Evolutionary conservation across 129 eudicot species (phyloP).

Genomic region (Flaveria ramosissima): DNA sequence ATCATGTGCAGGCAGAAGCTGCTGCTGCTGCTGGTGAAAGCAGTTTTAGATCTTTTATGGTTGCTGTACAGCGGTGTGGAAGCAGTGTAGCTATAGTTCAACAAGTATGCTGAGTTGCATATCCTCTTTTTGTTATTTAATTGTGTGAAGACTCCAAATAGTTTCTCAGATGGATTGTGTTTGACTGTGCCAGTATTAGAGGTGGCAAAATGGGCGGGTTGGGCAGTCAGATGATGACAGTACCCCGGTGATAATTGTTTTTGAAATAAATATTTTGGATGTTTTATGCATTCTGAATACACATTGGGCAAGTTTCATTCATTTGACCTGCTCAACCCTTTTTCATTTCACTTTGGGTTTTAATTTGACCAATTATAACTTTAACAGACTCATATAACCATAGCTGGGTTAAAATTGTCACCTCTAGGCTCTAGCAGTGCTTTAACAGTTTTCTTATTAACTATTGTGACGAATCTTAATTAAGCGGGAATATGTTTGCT

Average conservation of each 20-base stretch:
- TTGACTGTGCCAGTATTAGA: conserved; percentile 48
- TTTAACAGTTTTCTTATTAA: conserved; percentile 13
- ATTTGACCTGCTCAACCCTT: conserved; percentile 10
- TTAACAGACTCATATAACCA: neutral
- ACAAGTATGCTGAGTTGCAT: conserved; percentile 66
- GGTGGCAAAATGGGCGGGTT: neutral
- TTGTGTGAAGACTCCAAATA: conserved; percentile 23
- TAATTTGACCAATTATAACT: neutral
- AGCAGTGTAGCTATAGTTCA: conserved; percentile 99
- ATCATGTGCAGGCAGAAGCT: conserved; percentile 83
- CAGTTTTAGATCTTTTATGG: conserved; percentile 98
- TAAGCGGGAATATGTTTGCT: conserved; percentile 16
- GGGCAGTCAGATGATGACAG: neutral
- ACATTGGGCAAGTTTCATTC: neutral
- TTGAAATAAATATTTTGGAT: neutral
- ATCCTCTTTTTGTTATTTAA: neutral
- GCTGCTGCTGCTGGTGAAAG: conserved; percentile 99
- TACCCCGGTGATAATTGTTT: neutral
- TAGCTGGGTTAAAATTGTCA: neutral
- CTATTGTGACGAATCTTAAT: conserved; percentile 11
- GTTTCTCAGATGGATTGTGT: conserved; percentile 7
- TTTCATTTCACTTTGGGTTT: neutral
- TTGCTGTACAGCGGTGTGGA: conserved; percentile 99
- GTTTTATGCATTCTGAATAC: neutral
- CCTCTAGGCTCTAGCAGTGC: neutral